Conservation (phyloP, 176 grass and related monocot species). For the Tillandsia fasciculata region DNA sequence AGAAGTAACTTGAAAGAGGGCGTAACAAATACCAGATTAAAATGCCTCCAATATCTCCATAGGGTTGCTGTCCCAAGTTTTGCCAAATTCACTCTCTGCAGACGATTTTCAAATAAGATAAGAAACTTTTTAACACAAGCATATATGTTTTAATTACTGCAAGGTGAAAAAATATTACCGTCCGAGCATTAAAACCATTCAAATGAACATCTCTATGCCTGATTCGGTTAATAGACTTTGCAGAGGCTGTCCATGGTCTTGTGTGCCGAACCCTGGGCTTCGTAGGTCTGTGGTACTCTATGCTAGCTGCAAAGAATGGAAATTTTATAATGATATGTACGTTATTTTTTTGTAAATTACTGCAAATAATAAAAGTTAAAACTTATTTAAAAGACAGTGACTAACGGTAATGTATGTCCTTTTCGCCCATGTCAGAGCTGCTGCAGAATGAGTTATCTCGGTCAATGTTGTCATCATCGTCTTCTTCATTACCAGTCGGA, state of each 20-base stretch:
- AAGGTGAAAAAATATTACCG: background rate
- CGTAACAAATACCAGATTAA: conserved; percentile 34
- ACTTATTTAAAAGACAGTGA: conserved; percentile 1
- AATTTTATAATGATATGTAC: background rate
- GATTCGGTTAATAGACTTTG: conserved; percentile 8
- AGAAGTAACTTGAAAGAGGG: background rate
- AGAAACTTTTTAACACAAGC: too few relatives aligned
- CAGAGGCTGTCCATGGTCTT: conserved; percentile 18
- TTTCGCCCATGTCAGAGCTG: conserved; percentile 36
- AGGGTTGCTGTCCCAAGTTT: conserved; percentile 39
- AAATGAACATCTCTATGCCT: background rate
- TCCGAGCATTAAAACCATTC: background rate
- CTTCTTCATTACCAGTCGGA: conserved; percentile 45
- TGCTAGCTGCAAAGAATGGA: background rate
- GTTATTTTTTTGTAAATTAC: background rate
- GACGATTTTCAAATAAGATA: too few relatives aligned
- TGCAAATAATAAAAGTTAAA: background rate
- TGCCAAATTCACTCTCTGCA: conserved; percentile 36
- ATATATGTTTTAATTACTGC: too few relatives aligned
- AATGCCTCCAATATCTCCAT: conserved; percentile 50
- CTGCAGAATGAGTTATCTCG: conserved; percentile 45
- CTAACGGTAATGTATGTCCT: conserved; percentile 35
- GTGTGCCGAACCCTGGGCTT: conserved; percentile 16
- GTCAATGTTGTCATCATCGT: conserved; percentile 12
- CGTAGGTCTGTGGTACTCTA: conserved; percentile 16